Conservation (phyloP, 2,329 filamentous ascomycete genomes). For the Phialophora expanda region DNA sequence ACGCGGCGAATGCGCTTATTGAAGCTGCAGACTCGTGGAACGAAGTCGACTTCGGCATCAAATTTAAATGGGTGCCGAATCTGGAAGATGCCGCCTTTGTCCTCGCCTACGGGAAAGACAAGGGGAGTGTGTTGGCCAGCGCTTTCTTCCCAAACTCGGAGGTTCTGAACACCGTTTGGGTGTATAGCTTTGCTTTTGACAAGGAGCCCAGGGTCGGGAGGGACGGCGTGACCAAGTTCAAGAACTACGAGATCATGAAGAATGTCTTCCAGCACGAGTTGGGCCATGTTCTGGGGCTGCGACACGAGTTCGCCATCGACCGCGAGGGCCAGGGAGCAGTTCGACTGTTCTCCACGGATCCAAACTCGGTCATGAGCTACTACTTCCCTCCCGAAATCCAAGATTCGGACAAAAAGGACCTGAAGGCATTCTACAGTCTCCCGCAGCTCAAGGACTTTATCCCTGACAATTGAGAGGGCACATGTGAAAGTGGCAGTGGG, state of each 20-base stretch:
- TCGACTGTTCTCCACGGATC: conserved; percentile 16
- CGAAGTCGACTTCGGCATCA: conserved; percentile 20
- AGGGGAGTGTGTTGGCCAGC: conserved; percentile 23
- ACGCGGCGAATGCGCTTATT: conserved; percentile 14
- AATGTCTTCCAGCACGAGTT: conserved; percentile 32
- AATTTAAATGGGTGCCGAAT: conserved; percentile 22
- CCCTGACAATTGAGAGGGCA: conserved; percentile 1
- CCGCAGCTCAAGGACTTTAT: conserved; percentile 4
- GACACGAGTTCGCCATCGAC: conserved; percentile 29
- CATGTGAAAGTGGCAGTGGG: neutral
- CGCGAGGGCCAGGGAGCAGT: conserved; percentile 14
- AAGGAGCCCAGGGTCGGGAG: neutral
- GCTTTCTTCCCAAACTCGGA: conserved; percentile 25
- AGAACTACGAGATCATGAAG: conserved; percentile 25
- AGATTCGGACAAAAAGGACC: conserved; percentile 10
- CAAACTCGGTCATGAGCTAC: conserved; percentile 26
- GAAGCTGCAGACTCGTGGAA: conserved; percentile 25
- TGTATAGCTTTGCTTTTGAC: conserved; percentile 23
- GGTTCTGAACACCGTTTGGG: conserved; percentile 13
- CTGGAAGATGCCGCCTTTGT: conserved; percentile 23
- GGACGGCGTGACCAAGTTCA: conserved; percentile 10
- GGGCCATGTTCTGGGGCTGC: conserved; percentile 28
- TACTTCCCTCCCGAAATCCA: conserved; percentile 20
- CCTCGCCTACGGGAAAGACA: conserved; percentile 19
- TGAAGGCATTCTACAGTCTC: conserved; percentile 2